A percentile compares a stretch with the other conserved stretches of the same genome.
These are phyloP conservation scores for Populus hybrid DNA, from an alignment of 441 rosid species.

Conservation along the genomic window DNA sequence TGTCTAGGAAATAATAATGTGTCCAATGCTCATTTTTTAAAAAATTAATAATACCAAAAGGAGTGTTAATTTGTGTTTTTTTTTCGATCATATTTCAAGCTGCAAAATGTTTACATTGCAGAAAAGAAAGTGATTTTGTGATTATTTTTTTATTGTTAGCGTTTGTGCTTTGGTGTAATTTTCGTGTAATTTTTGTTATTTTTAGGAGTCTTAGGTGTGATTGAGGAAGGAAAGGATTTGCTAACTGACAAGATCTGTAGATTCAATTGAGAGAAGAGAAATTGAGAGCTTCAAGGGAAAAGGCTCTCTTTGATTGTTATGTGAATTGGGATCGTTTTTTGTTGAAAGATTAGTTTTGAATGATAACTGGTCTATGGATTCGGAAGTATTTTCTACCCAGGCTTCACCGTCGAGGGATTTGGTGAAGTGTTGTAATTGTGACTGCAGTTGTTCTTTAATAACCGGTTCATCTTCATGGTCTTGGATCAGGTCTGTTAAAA, in stretches of 20 bases:
- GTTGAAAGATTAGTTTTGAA: constrained; percentile 22
- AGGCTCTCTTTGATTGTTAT: not conserved
- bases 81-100: not conserved
- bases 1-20: not conserved
- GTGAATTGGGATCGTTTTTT: not conserved
- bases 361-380: constrained; percentile 51
- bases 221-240: constrained; percentile 23
- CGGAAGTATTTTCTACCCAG: constrained; percentile 30
- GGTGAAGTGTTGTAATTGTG: constrained; percentile 63
- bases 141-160: not conserved
- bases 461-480: constrained; percentile 27
- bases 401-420: constrained; percentile 28
- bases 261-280: constrained; percentile 16
- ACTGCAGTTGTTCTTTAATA: constrained; percentile 45
- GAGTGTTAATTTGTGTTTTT: not conserved
- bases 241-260: not conserved
- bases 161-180: not conserved
- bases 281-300: constrained; percentile 14
- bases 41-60: not conserved
- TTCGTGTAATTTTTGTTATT: not conserved
- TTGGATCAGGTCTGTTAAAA: constrained; percentile 72
- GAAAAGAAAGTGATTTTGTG: not conserved
- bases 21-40: not conserved
- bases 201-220: constrained; percentile 19
- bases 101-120: not conserved